Evolutionary conservation across 108 stramenopile species (phyloP).

Genomic region (Nannochloropsis granulata): DNA sequence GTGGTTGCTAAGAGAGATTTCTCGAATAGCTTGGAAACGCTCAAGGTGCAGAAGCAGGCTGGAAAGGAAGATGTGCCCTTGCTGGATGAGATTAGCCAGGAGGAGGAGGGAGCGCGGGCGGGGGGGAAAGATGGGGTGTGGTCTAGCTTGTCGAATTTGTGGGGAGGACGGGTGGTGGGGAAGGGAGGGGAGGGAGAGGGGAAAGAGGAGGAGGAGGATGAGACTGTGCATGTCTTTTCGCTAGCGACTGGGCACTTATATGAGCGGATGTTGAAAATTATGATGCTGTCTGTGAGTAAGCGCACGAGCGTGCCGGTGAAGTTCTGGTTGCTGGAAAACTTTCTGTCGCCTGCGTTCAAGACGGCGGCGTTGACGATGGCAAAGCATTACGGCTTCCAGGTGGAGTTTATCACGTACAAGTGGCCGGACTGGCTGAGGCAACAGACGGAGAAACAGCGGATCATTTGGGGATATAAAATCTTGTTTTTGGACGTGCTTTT

Average conservation of each 20-base stretch:
- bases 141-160: conserved; percentile 4
- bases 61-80: conserved; percentile 28
- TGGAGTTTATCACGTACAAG: conserved; percentile 68
- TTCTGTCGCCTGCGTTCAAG: conserved; percentile 79
- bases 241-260: conserved; percentile 93
- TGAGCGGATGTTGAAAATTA: conserved; percentile 85
- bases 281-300: conserved; percentile 96
- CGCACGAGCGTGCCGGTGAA: conserved; percentile 79
- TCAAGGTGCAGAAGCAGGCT: conserved; percentile 29
- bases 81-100: conserved; percentile 12
- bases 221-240: conserved; percentile 88
- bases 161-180: not conserved
- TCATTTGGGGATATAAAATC: conserved; percentile 99
- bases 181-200: not conserved
- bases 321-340: conserved; percentile 97
- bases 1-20: not conserved
- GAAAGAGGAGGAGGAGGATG: conserved; percentile 33
- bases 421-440: conserved; percentile 97
- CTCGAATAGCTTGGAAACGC: conserved; percentile 4
- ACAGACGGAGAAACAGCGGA: conserved; percentile 93
- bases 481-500: conserved; percentile 98
- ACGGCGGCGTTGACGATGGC: conserved; percentile 59
- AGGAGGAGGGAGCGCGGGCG: not conserved
- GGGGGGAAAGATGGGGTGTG: conserved; percentile 25
- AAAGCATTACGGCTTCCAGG: conserved; percentile 54